phyloP scores from a whole-genome alignment of 805 yeast genomes.

The Saccharomycopsis sp. region DNA sequence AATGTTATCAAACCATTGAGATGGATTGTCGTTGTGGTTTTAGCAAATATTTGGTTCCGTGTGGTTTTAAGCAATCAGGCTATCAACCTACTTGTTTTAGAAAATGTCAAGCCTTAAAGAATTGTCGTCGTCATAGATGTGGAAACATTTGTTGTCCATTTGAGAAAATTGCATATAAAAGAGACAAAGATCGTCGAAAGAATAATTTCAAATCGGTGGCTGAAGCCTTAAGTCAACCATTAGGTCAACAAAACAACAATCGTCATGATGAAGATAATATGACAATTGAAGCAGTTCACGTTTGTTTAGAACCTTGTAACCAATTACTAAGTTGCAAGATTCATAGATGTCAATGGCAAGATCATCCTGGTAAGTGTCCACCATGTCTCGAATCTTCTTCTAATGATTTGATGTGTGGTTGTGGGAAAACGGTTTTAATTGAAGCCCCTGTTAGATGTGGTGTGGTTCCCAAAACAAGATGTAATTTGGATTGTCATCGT shows the following conservation, averaged over 20 bases:
- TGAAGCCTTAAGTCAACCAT: background rate
- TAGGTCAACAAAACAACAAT: background rate
- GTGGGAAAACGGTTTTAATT: conserved; percentile 62
- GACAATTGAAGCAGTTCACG: conserved; percentile 59
- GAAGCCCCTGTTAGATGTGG: conserved; percentile 86
- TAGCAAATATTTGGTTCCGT: conserved; percentile 49
- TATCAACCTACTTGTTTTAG: conserved; percentile 50
- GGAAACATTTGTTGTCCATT: conserved; percentile 55
- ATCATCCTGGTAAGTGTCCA: conserved; percentile 73
- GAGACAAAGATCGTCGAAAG: conserved; percentile 39
- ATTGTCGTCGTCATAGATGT: conserved; percentile 78
- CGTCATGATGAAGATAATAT: conserved; percentile 32
- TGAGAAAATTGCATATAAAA: conserved; percentile 44
- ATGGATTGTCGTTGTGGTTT: conserved; percentile 55
- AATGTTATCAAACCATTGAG: conserved; percentile 46
- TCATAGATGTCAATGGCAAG: conserved; percentile 58
- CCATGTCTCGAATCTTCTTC: conserved; percentile 75
- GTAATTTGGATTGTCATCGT: conserved; percentile 56
- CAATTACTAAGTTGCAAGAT: conserved; percentile 52
- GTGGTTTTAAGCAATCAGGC: conserved; percentile 44
- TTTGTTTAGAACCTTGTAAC: conserved; percentile 61
- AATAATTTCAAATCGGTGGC: conserved; percentile 33
- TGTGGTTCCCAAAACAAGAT: conserved; percentile 33
- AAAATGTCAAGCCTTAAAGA: conserved; percentile 64
- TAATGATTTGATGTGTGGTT: conserved; percentile 68